These are phyloP conservation scores for Lycium barbarum DNA, from an alignment of 257 asterid genomes.

Conservation along the genomic window DNA sequence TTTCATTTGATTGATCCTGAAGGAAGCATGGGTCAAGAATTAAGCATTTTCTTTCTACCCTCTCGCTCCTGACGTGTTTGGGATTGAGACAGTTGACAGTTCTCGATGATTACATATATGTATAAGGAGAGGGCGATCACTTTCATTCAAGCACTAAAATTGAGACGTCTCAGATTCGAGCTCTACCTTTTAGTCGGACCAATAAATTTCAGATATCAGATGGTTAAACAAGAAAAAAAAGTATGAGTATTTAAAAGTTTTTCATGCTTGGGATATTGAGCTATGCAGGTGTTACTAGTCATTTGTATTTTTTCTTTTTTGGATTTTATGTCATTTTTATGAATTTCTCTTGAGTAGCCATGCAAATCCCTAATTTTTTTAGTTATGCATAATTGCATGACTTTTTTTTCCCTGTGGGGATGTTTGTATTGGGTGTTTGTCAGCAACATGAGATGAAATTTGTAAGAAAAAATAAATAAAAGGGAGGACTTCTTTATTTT, in stretches of 20 bases:
- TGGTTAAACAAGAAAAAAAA: background rate
- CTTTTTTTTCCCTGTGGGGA: conserved; percentile 38
- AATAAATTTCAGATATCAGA: background rate
- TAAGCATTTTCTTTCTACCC: conserved; percentile 58
- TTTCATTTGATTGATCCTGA: conserved; percentile 70
- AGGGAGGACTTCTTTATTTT: background rate
- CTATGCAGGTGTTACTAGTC: conserved; percentile 11
- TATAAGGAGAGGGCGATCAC: background rate
- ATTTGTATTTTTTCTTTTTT: background rate
- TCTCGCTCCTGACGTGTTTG: conserved; percentile 21
- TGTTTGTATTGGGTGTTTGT: conserved; percentile 36
- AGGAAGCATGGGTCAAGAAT: conserved; percentile 56
- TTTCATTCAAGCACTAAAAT: background rate
- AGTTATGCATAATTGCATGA: conserved; percentile 52
- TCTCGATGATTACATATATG: background rate
- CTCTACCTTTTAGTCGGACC: background rate
- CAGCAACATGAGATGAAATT: conserved; percentile 24
- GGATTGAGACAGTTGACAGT: background rate
- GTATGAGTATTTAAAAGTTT: background rate
- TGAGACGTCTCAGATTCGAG: background rate
- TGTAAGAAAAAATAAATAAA: background rate
- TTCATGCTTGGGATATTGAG: conserved; percentile 1
- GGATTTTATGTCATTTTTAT: conserved; percentile 1
- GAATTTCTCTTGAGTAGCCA: conserved; percentile 26
- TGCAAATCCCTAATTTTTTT: conserved; percentile 37